Conservation (phyloP, 1,284 basidiomycete species). For the Anthracocystis setariae region DNA sequence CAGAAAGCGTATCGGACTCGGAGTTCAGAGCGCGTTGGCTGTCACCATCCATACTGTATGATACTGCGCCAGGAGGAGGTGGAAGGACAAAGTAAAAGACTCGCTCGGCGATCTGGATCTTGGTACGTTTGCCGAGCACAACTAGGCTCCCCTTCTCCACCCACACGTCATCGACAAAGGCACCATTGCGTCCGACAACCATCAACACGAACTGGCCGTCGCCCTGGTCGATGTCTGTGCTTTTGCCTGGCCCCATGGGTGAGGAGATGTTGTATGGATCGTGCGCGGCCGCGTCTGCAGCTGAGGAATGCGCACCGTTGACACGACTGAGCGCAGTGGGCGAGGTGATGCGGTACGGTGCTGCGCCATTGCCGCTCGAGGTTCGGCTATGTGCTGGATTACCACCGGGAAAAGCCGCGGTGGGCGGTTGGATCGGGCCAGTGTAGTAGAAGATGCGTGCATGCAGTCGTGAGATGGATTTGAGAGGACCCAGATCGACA, state of each 20-base stretch:
- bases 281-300: slow-evolving; percentile 18
- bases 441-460: slow-evolving; percentile 81
- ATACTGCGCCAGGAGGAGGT: slow-evolving; percentile 42
- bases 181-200: slow-evolving; percentile 93
- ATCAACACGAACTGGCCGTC: slow-evolving; percentile 86
- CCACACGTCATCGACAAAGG: slow-evolving; percentile 97
- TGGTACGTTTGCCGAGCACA: slow-evolving; percentile 74
- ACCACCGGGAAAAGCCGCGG: slow-evolving; percentile 29
- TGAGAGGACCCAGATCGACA: slow-evolving; percentile 94
- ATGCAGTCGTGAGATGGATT: slow-evolving; percentile 94
- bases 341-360: slow-evolving; percentile 44
- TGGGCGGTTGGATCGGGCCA: slow-evolving; percentile 42
- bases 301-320: slow-evolving; percentile 28
- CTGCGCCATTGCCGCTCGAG: slow-evolving; percentile 24
- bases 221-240: slow-evolving; percentile 27
- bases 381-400: slow-evolving; percentile 30
- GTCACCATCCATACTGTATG: slow-evolving; percentile 30
- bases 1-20: slow-evolving; percentile 48
- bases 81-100: slow-evolving; percentile 97
- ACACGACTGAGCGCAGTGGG: slow-evolving; percentile 42
- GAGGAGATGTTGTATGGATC: slow-evolving; percentile 28
- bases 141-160: slow-evolving; percentile 86
- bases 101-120: slow-evolving; percentile 97
- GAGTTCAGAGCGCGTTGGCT: slow-evolving; percentile 33
- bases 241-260: slow-evolving; percentile 13